Base-by-base conservation (phyloP, 169 alveolate genomes). In the Sarcocystis neurona region DNA sequence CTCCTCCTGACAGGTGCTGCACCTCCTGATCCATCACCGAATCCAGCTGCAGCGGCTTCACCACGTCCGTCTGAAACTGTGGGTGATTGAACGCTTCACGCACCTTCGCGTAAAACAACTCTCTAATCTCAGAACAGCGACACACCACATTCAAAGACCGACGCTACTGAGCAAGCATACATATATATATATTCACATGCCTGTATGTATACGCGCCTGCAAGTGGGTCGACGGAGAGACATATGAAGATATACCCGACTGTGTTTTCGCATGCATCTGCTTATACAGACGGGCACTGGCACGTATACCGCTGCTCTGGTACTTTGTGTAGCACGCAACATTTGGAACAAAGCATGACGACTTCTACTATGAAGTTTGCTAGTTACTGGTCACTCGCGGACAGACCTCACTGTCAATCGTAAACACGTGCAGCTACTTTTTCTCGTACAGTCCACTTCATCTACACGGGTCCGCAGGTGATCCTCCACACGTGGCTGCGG, bases 41-140 rank as follows among this genome's bases (percentile, higher is more conserved):
- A 58, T 98, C 99, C 39, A 98, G 95, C 60, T 97, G 96, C 94
- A 99, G 93, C 23, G 99, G 99, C 90, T 97, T 98, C 37, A 97
- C 96, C 39, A 99, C 99, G 88, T 99, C 99, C 50, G 99, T 96
- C 82, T 95, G 94, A 95, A 99, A 99, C 80, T 96, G 96, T 6
- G 99, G 99, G 84, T 96, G 97, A 72, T 92, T 93, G 93, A 96
- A 97, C 30, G 97, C 91, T 30, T 97, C 98, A 78, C 97, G 94
- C 79, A 98, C 93, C 95, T 98, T 98, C 87, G 97, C 91, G 89
- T 96, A 94, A 37, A 98, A 93, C 53, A 98, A 94, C 85, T 97
- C 98, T 74, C 85, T 56, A 30, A 53, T 37, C 27, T 48, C 23
- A 44, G 30, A 46, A 23, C 0, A 47, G 4, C 12, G 58, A 44